Evolutionary conservation across 176 grass and related monocot genomes (phyloP), one percentile per base, ranked within the genome.

Genomic region (Eleusine coracana): DNA sequence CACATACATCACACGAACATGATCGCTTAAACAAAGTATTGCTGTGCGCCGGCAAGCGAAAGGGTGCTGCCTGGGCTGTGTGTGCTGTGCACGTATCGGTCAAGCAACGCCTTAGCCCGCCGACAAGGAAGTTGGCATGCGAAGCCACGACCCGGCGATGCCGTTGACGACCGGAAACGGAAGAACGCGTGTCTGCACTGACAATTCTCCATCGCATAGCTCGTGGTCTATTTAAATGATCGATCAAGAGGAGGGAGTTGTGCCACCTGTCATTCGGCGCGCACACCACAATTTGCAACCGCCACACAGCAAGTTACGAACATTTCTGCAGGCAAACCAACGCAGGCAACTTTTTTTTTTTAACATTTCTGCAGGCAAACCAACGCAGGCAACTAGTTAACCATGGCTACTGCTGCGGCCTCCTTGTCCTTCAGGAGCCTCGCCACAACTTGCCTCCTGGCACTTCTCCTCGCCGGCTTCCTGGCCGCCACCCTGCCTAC

Each of bases 371-470:
- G 54, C 17, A 20, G 1, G 54, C 18, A 16, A 18, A 20, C 18
- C 15, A 21, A 3, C 2, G 18, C 54, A 56, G 21, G 54, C 54
- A 56, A 20, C 54, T 69, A 62, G 10, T 45, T 45, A 18, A 21
- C 17, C 54, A 51, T 56, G 18, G 4, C 52, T 20, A 50, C 63
- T 28, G 44, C 59, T 12, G 70, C 56, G 23, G 25, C 61, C 20
- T 1, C 39, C 52, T 51, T 15, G 48, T 8, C 11, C 46, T 29
- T 61, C 1, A 71, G 12, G 70, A 86, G 20, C 61, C 29, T 81
- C 37, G 51, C 41, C 71, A 17, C 85, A 28, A 49, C 54, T 65
- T 70, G 79, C 73, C 72, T 87, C 31, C 21, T 87, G 41, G 72
- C 72, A 29, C 2, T 70, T 63, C 72, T 87, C 51, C 29, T 82